A percentile compares a stretch with the other conserved stretches of the same genome.
phyloP scores from a whole-genome alignment of 345 rosid species.

The Arabis alpina region DNA sequence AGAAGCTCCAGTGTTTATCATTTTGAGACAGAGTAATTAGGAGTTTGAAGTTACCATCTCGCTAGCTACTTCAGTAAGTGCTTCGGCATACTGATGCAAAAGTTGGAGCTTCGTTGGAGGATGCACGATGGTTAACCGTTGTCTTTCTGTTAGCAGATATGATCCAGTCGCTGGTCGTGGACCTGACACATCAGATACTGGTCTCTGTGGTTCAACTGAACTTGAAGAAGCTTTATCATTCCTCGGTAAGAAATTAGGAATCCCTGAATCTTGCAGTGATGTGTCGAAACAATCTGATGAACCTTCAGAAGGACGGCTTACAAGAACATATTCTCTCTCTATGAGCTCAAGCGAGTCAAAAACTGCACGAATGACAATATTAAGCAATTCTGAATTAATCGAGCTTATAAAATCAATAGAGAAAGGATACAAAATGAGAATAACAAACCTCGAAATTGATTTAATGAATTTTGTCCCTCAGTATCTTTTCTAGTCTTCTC shows the following conservation, averaged over 20 bases:
- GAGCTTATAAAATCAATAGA: conserved; percentile 9
- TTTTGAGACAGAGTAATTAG: not conserved
- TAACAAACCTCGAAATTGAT: conserved; percentile 54
- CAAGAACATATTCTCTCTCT: conserved; percentile 79
- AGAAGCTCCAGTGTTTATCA: conserved; percentile 9
- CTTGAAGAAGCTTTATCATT: conserved; percentile 44
- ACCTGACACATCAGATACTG: conserved; percentile 43
- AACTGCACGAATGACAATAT: conserved; percentile 43
- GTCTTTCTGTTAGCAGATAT: conserved; percentile 53
- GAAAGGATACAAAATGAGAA: conserved; percentile 14
- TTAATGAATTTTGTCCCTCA: conserved; percentile 45
- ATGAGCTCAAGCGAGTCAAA: conserved; percentile 66
- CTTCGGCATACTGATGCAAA: conserved; percentile 57
- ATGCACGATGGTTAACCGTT: conserved; percentile 53
- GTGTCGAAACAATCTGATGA: conserved; percentile 62
- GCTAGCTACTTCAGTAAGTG: conserved; percentile 59
- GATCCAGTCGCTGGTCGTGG: conserved; percentile 44
- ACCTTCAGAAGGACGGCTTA: conserved; percentile 57
- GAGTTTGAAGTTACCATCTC: conserved; percentile 56
- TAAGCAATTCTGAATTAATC: conserved; percentile 25
- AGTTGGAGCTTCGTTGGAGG: conserved; percentile 66
- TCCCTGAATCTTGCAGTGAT: conserved; percentile 56
- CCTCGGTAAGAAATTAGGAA: conserved; percentile 46
- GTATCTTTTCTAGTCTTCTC: conserved; percentile 47
- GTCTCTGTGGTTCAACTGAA: conserved; percentile 46